Percentiles rank a stretch among this genome's conserved stretches.
Conservation (phyloP, 768 basidiomycete genomes). For the Rhizopogon vinicolor region DNA sequence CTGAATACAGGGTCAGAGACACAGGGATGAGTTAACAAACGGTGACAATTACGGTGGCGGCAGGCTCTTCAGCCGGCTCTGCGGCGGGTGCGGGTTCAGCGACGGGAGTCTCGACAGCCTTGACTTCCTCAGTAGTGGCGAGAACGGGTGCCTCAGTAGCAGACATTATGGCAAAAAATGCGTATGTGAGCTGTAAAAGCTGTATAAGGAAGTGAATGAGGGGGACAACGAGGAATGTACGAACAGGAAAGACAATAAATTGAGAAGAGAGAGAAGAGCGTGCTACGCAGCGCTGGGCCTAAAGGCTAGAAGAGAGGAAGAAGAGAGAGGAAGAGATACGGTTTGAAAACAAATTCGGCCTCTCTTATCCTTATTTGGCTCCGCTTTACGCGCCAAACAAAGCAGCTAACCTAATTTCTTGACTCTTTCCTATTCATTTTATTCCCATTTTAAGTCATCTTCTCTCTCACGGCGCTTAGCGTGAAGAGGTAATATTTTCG, state of each 20-base stretch:
- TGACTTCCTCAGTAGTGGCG: conserved; percentile 48
- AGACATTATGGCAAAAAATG: conserved; percentile 76
- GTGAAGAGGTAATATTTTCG: not conserved
- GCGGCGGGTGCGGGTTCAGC: conserved; percentile 26
- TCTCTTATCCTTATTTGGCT: conserved; percentile 39
- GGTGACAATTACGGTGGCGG: conserved; percentile 24
- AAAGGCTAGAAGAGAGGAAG: conserved; percentile 52
- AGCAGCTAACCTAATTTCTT: conserved; percentile 29
- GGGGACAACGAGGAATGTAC: conserved; percentile 15
- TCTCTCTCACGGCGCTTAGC: conserved; percentile 5
- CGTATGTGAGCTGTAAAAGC: conserved; percentile 45
- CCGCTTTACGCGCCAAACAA: conserved; percentile 35
- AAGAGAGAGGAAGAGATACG: conserved; percentile 49
- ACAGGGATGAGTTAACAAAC: not conserved
- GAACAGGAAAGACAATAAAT: conserved; percentile 47
- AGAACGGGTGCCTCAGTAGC: conserved; percentile 50
- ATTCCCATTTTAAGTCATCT: conserved; percentile 3
- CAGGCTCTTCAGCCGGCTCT: conserved; percentile 21
- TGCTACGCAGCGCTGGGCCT: conserved; percentile 52
- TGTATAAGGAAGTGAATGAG: not conserved
- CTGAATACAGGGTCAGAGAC: conserved; percentile 14
- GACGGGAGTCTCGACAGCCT: conserved; percentile 38
- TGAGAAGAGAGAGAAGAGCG: conserved; percentile 57
- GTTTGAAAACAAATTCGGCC: conserved; percentile 27
- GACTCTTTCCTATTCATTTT: conserved; percentile 9